Evolutionary conservation across 176 grass and related monocot species (phyloP), one percentile per base, ranked within the genome.

Genomic region (Carex scoparia): DNA sequence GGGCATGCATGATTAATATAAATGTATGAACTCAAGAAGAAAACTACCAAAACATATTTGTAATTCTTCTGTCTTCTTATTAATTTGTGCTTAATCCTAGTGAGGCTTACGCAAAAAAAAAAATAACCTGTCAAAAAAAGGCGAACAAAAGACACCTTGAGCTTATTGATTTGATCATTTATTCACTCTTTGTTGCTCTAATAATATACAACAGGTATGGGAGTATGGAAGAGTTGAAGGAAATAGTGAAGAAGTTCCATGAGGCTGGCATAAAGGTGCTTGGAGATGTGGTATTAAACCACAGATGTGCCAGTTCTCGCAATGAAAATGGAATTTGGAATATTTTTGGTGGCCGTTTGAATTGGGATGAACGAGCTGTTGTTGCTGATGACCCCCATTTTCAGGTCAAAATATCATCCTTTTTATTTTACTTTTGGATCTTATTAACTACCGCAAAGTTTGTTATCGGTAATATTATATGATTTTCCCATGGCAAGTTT

Each of bases 351-450:
- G 96, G 96, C 0, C 93, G 61, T 51, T 79, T 98, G 60, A 92
- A 94, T 73, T 98, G 96, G 96, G 96, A 95, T 88, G 93, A 86
- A 18, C 83, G 87, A 89, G 96, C 96, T 14, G 65, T 98, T 86
- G 96, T 98, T 61, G 96, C 91, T 73, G 96, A 95, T 89, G 96
- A 98, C 90, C 93, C 96, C 82, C 96, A 98, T 92, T 98, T 98
- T 71, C 93, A 98, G 87, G 96, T 98, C 65, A 88, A 63, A 79
- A 32, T 7, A 38, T 35, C 1, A 2, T 33, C 53, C n/a, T 33
- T 78, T 13, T 78, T 30, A 35, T 71, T 78, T 78, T 78, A 15
- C 7, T 32, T 78, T 78, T 56, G 74, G 28, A 31, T 54, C 13
- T 27, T 77, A 13, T 76, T 78, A 57, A 78, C 7, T 0, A 15